Percentiles rank a stretch among this genome's conserved stretches.
These are phyloP conservation scores for Vicia villosa DNA, from an alignment of 306 rosid species.

Conservation along the genomic window DNA sequence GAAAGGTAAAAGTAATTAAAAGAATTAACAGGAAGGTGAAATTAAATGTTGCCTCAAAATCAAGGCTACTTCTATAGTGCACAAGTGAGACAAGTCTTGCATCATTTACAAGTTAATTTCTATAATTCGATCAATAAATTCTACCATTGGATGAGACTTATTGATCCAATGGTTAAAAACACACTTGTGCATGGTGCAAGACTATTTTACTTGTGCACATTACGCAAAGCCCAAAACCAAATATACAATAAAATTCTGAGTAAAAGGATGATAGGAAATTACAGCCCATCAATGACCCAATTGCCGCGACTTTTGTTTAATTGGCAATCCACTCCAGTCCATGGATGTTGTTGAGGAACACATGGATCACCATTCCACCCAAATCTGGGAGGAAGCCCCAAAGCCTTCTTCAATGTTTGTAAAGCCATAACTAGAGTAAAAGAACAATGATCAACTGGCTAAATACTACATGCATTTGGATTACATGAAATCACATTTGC, in stretches of 20 bases:
- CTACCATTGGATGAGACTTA: no score
- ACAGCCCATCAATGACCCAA: conserved; percentile 97
- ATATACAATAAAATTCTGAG: conserved; percentile 30
- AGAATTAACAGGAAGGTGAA: conserved; percentile 18
- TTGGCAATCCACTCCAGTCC: conserved; percentile 92
- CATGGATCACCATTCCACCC: conserved; percentile 99
- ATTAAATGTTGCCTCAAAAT: conserved; percentile 13
- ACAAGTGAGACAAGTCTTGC: no score
- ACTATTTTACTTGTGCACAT: no score
- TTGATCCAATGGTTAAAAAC: no score
- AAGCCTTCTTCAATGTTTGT: conserved; percentile 66
- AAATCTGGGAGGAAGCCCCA: conserved; percentile 88
- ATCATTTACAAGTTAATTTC: no score
- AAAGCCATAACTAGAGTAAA: conserved; percentile 75
- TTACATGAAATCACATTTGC: conserved; percentile 6
- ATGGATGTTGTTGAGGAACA: conserved; percentile 96
- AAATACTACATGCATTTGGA: conserved; percentile 23
- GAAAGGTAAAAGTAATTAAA: conserved; percentile 11
- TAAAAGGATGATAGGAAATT: conserved; percentile 45
- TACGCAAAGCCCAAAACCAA: background rate
- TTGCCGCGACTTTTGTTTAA: conserved; percentile 58
- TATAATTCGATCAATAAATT: no score
- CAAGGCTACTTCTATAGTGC: no score
- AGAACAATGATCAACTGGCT: conserved; percentile 36
- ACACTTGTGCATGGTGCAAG: no score